Evolutionary conservation across 1,139 yeast species (phyloP).

Genomic region (Entelexis sorbosivorans): DNA sequence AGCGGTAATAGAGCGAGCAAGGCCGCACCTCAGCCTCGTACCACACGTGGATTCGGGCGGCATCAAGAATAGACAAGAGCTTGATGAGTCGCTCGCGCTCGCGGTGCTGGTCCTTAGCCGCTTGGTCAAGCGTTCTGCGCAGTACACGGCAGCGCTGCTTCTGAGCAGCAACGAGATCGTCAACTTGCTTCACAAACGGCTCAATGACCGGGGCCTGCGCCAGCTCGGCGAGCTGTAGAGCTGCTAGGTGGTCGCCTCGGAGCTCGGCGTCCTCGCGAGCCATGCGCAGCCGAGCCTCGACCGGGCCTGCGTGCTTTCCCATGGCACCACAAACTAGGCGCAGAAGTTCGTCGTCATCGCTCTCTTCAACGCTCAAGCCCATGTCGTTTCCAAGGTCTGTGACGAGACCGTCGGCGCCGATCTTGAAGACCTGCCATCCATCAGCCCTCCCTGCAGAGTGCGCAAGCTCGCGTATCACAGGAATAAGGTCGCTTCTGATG

Average conservation of each 20-base stretch:
- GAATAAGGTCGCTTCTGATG: conserved; percentile 29
- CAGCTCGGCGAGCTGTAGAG: conserved; percentile 8
- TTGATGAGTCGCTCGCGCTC: conserved; percentile 11
- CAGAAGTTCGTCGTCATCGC: background rate
- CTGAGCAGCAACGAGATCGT: background rate
- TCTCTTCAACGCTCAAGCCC: conserved; percentile 6
- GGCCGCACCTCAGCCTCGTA: conserved; percentile 30
- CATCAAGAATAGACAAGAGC: conserved; percentile 14
- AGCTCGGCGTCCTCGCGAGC: conserved; percentile 16
- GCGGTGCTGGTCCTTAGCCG: conserved; percentile 14
- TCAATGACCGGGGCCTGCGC: background rate
- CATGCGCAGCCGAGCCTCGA: background rate
- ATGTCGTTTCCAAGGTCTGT: conserved; percentile 25
- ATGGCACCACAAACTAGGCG: conserved; percentile 14
- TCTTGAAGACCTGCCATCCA: conserved; percentile 31
- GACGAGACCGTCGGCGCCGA: conserved; percentile 27
- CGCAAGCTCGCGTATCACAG: conserved; percentile 29
- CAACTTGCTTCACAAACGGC: background rate
- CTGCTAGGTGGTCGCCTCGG: conserved; percentile 15
- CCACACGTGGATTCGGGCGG: conserved; percentile 26
- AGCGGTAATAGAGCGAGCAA: conserved; percentile 16
- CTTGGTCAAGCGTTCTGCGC: conserved; percentile 13
- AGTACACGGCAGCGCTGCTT: conserved; percentile 10
- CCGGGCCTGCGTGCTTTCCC: conserved; percentile 2
- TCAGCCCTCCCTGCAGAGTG: conserved; percentile 26